Base-by-base conservation (phyloP, 192 early-diverging fungal species). In the Podila epicladia region DNA sequence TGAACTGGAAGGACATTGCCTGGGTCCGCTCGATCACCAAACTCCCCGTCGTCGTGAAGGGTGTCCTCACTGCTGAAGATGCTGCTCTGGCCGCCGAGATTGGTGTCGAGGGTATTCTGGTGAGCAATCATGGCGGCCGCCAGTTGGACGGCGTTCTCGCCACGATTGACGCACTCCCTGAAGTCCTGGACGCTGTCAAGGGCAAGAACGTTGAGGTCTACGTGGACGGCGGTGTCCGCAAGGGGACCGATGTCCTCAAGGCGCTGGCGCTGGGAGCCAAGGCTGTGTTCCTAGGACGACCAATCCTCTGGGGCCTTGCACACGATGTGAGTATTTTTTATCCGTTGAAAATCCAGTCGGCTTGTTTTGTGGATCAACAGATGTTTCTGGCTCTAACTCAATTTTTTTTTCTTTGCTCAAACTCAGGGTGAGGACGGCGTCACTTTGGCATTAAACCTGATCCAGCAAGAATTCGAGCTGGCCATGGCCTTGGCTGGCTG, bases 91-190 rank as follows among this genome's bases (percentile, higher is more conserved):
- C 98, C 4, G 93, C 92, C 37, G 58, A 91, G 55, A 66, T 88
- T 65, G 97, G 96, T 9, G 89, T 92, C 62, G 88, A 89, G 22
- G 98, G 94, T 55, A 91, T 99, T 53, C 91, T 98, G 24, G 85
- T 99, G 19, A 95, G 94, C 50, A 99, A 99, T 82, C 98, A 99
- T 75, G 98, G 97, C 60, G 98, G 98, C 22, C 87, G 98, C 7
- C 98, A 99, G 83, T 82, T 99, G 58, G 98, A 99, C 65, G 93
- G 92, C 9, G 82, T 88, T 19, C 82, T 91, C 65, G 87, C 92
- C 7, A 91, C 91, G 67, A 79, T 79, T 32, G 97, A 99, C 61
- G 92, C 95, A 12, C 82, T 99, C 37, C 92, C 92, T 13, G 96
- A 98, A 67, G 94, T 97, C 22, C 88, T 97, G 77, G 89, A 90